Evolutionary conservation across 2,329 filamentous ascomycete species (phyloP).

Genomic region (Fusarium nanum): DNA sequence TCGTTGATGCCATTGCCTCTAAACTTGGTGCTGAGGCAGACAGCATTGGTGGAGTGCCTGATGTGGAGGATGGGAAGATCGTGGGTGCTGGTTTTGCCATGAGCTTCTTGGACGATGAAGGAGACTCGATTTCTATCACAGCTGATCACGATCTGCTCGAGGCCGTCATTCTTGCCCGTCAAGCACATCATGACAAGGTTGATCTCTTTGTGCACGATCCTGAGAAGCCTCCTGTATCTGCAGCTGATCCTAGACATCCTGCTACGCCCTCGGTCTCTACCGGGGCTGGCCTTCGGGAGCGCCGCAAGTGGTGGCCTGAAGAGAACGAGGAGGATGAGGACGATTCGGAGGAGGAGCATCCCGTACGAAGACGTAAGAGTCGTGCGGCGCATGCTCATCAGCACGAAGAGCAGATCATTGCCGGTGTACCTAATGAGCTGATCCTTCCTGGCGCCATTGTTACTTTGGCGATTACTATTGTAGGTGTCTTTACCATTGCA

Average conservation of each 20-base stretch:
- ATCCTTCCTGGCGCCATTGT: conserved; percentile 94
- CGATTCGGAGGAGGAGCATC: conserved; percentile 63
- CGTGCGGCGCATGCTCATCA: conserved; percentile 59
- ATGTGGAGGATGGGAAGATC: conserved; percentile 82
- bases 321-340: conserved; percentile 65
- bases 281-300: conserved; percentile 60
- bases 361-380: conserved; percentile 57
- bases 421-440: conserved; percentile 93
- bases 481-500: conserved; percentile 90
- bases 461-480: conserved; percentile 92
- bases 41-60: conserved; percentile 82
- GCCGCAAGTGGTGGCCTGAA: conserved; percentile 70
- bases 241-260: conserved; percentile 58
- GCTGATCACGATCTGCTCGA: conserved; percentile 94
- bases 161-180: conserved; percentile 85
- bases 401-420: conserved; percentile 81
- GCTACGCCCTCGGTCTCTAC: conserved; percentile 63
- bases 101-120: conserved; percentile 96
- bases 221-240: conserved; percentile 82
- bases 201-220: conserved; percentile 97
- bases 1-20: conserved; percentile 79
- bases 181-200: conserved; percentile 86
- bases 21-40: conserved; percentile 90
- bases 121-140: conserved; percentile 96
- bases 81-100: conserved; percentile 85